Base-by-base conservation (phyloP, 2,329 filamentous ascomycete genomes). In the Cryphonectria nitschkei region DNA sequence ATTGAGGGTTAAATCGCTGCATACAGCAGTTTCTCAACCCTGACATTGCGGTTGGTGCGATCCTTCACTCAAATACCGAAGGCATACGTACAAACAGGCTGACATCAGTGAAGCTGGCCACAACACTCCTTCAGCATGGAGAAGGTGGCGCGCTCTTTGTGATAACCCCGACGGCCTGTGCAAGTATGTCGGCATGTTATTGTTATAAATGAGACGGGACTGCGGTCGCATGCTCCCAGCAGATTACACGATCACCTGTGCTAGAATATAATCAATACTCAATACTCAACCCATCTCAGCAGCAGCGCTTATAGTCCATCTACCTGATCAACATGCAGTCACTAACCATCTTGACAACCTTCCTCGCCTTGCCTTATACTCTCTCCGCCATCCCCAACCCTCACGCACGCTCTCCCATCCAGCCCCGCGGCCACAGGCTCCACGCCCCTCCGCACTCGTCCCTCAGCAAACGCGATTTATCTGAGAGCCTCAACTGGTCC, bases 401-500 rank as follows among this genome's bases (percentile, higher is more conserved):
- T 11, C 52, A 32, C 14, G 9, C 52, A 7, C 26, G 0, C 16
- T 26, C 52, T 56, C 52, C 52, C 52, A 29, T 32, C 13, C 52
- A 19, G 11, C 52, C 4, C n/a, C 52, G 52, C 26, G 13, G 52
- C 26, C 52, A 56, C 5, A 16, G 26, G 26, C 32, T 29, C 3
- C 29, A 29, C 1, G 26, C 52, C 13, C 52, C 52, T 29, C 11
- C 19, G 4, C 26, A 56, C 52, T 56, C 52, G 52, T 16, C 52
- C 13, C 2, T 26, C 26, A 56, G 52, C 58, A 61, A 61, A 32
- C 22, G 58, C 5, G 34, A n/a, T 19, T 16, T 61, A 22, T 61
- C 58, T 19, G 34, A 61, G 58, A 61, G 58, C 22, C 34, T 61
- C 7, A 61, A 61, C 34, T 61, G 34, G 58, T 61, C 58, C 58